A percentile compares a stretch with the other conserved stretches of the same genome.
Evolutionary conservation across 1,139 yeast species (phyloP).

Genomic region (Saccharomycopsis phalli): DNA sequence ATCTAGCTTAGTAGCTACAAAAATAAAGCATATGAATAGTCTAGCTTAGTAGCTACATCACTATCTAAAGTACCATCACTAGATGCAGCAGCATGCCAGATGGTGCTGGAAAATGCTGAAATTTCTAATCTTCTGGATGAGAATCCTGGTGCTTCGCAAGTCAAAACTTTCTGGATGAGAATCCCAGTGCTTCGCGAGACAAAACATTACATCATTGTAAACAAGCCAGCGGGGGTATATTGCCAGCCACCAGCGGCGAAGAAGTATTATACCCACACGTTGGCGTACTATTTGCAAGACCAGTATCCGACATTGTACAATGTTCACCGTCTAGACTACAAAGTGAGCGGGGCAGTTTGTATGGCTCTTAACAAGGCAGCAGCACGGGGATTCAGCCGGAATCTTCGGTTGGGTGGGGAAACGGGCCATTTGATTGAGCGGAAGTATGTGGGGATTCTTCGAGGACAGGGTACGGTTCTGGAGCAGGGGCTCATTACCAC

Average conservation of each 20-base stretch:
- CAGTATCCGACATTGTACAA: slow-evolving; percentile 14
- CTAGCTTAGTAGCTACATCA: no score
- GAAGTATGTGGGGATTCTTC: slow-evolving; percentile 17
- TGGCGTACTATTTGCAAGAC: slow-evolving; percentile 21
- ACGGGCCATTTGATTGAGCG: slow-evolving; percentile 27
- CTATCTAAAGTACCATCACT: no score
- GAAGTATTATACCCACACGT: slow-evolving; percentile 20
- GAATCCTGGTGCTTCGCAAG: no score
- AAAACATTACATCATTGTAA: slow-evolving; percentile 24
- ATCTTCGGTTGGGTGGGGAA: slow-evolving; percentile 27
- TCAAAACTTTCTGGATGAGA: no score
- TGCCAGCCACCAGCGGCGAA: slow-evolving; percentile 23
- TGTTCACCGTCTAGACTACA: slow-evolving; percentile 31
- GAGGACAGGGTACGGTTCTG: slow-evolving; percentile 7
- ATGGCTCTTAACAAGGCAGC: slow-evolving; percentile 27
- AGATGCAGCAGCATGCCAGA: no score
- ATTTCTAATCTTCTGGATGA: no score
- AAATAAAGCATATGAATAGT: no score
- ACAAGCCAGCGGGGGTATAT: slow-evolving; percentile 25
- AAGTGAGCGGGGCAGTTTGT: slow-evolving; percentile 33
- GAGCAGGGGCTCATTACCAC: slow-evolving; percentile 6
- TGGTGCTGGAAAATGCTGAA: no score
- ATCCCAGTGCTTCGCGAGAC: slow-evolving; percentile 21
- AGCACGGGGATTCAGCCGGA: slow-evolving; percentile 28
- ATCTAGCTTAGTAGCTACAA: no score